Base-by-base conservation (phyloP, 371 early-diverging fungal species). In the Funneliformis caledonium region DNA sequence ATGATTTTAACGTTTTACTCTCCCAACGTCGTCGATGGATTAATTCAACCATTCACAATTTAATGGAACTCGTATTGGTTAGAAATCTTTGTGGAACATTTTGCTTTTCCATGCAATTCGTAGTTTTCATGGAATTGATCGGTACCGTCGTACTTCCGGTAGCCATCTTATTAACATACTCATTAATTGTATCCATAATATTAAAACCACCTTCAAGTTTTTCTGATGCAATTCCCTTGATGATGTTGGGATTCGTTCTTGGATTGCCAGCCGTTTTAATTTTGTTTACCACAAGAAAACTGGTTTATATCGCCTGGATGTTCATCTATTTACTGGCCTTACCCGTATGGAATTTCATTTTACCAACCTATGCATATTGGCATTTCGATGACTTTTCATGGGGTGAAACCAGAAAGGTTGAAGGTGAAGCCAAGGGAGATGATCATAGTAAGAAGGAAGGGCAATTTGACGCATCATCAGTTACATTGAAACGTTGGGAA, bases 361-460 rank as follows among this genome's bases (percentile, higher is more conserved):
- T 99, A 31, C 99, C 99, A 1, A 88, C 94, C 0, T 99, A 99
- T 83, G 97, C 99, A 10, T 99, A 93, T 88, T 99, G 99, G 99
- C 97, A 98, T 85, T 98, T 99, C 87, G 99, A 99, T 86, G 99
- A 99, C 83, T 99, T 99, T 82, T 92, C 94, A 6, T 99, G 99
- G 99, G 99, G 99, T 10, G 94, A 98, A 82, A 99, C 99, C 0
- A 91, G 99, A 76, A 92, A 92, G 82, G 94, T 97, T 1, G 91
- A 92, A 62, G 95, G 95, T 48, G 95, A 91, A 22, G 85, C 84
- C 1, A 84, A 82, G 14, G 85, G 84, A 1, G 83, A 62, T 0
- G 89, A 83, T 61, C 91, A 92, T 61, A 88, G 90, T 11, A 86
- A 86, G 47, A 89, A 90, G 80, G 88, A 88, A 45, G 93, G 92